Base-by-base conservation (phyloP, 176 grass and related monocot genomes). In the Otatea glauca region DNA sequence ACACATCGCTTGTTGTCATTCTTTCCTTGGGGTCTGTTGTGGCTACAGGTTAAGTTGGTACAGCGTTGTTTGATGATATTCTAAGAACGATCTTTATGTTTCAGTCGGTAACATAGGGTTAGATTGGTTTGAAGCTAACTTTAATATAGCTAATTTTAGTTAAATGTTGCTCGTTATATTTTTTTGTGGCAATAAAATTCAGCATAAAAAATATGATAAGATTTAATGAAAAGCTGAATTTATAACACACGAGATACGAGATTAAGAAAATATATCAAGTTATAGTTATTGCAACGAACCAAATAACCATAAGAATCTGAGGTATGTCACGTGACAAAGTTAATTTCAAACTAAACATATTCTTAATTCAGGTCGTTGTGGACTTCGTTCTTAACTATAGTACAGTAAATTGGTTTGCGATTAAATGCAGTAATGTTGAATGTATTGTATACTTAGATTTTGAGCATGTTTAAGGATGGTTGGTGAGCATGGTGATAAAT, bases 1-100 rank as follows among this genome's bases (percentile, higher is more conserved):
- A 48, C 13, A 2, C 34, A 24, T n/a, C 23, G 5, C 17, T 34
- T 9, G 25, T 2, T 23, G 10, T 32, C 81, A 85, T 85, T 59
- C 59, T 18, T 84, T 85, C 8, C 76, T 68, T 75, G 81, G 38
- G 68, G 15, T 74, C 56, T 65, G 82, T 48, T 90, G 38, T 64
- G 58, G 87, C 75, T 66, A 77, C 4, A 48, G 5, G 0, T 32
- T 78, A 58, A 78, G 83, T 78, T 78, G 54, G 48, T 66, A 16
- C 3, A 2, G 2, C 32, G 21, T 13, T 27, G 39, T 77, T 24
- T 60, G 21, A 5, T 29, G 37, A 61, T 20, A 12, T 38, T 42
- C 20, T 49, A 13, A 11, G 29, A 67, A 50, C 37, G n/a, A 58
- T 51, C 7, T 6, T 2, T 24, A 2, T 39, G 18, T 39, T 4